Conservation (phyloP, 2,329 filamentous ascomycete genomes). For the Fusarium aywerte region DNA sequence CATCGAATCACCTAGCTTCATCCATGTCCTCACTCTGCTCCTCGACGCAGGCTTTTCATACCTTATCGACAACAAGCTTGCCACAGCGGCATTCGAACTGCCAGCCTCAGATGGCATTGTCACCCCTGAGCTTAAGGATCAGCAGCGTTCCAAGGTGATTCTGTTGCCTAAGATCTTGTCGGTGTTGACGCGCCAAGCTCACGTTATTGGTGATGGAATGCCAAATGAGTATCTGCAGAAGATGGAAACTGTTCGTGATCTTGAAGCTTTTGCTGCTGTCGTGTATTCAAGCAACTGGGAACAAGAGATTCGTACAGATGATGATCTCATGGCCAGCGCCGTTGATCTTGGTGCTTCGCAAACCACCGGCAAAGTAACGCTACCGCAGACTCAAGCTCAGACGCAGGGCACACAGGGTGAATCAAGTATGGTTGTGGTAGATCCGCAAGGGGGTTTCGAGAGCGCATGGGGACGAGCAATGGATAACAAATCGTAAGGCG, state of each 20-base stretch:
- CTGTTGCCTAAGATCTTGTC: conserved; percentile 87
- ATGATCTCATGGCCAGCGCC: conserved; percentile 55
- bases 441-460: conserved; percentile 66
- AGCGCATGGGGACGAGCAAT: conserved; percentile 75
- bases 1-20: conserved; percentile 92
- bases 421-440: conserved; percentile 66
- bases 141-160: conserved; percentile 69
- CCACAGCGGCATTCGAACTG: conserved; percentile 78
- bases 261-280: conserved; percentile 86
- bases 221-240: conserved; percentile 76
- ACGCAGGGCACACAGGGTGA: conserved; percentile 47
- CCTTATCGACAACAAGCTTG: conserved; percentile 84
- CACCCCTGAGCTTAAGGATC: conserved; percentile 64
- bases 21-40: conserved; percentile 84
- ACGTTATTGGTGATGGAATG: conserved; percentile 83
- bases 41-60: conserved; percentile 89
- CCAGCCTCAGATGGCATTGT: conserved; percentile 49
- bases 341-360: conserved; percentile 49
- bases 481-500: conserved; percentile 44
- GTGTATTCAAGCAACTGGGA: conserved; percentile 89
- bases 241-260: conserved; percentile 79
- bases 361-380: conserved; percentile 14
- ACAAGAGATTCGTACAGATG: conserved; percentile 66
- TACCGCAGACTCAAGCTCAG: conserved; percentile 29
- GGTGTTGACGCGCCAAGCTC: conserved; percentile 89